A percentile compares a stretch with the other conserved stretches of the same genome.
Conservation (phyloP, 441 rosid species). For the Eruca vesicaria region DNA sequence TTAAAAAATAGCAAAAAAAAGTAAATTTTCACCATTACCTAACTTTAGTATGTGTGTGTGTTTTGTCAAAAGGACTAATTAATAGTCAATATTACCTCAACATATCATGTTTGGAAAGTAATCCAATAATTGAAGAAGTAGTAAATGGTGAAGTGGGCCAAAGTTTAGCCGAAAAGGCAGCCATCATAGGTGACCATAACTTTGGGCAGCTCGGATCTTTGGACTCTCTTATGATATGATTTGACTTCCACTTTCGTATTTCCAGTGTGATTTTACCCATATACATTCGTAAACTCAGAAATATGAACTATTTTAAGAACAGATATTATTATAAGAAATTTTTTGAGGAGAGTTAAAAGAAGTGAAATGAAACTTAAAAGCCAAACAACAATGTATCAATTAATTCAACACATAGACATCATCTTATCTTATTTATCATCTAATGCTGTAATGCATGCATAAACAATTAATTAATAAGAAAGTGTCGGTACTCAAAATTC, state of each 20-base stretch:
- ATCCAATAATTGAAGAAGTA: conserved; percentile 11
- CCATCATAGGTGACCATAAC: conserved; percentile 36
- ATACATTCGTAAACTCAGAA: not conserved
- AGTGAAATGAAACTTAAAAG: too few species aligned
- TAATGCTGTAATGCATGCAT: conserved; percentile 11
- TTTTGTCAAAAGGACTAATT: not conserved
- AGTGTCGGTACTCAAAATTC: conserved; percentile 2
- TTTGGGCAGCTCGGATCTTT: conserved; percentile 9
- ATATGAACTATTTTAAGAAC: not conserved
- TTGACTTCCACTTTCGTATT: conserved; percentile 12
- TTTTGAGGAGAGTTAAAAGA: too few species aligned
- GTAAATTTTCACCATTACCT: not conserved
- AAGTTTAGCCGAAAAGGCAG: conserved; percentile 28
- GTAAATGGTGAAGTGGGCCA: conserved; percentile 31
- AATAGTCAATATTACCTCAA: not conserved
- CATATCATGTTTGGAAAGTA: not conserved
- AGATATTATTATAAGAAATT: not conserved
- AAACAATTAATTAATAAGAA: not conserved
- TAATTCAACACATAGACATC: conserved; percentile 3
- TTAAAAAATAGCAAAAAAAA: not conserved
- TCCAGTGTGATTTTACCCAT: not conserved
- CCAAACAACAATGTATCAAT: not conserved
- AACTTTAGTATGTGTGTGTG: not conserved
- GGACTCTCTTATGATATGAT: conserved; percentile 10
- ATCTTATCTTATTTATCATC: not conserved